Conservation (phyloP, 495 filamentous ascomycete genomes). For the Penicillium nucicola region DNA sequence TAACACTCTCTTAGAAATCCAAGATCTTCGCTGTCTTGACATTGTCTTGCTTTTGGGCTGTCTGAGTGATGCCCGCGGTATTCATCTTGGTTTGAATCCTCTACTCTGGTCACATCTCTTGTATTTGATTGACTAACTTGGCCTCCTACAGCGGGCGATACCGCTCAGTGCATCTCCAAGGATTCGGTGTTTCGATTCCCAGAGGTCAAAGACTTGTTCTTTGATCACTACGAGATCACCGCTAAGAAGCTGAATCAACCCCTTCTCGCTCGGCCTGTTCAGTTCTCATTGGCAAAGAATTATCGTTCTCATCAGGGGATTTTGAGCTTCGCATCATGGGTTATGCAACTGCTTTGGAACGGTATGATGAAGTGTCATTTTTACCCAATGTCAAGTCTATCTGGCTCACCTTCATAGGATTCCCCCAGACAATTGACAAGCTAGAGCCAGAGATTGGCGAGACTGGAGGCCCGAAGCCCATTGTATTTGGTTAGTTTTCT, state of each 20-base stretch:
- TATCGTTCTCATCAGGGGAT: constrained; percentile 47
- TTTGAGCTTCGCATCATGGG: constrained; percentile 34
- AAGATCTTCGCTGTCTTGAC: constrained; percentile 39
- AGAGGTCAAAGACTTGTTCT: constrained; percentile 39
- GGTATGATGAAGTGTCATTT: background rate
- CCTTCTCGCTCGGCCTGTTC: constrained; percentile 19
- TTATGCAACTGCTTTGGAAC: constrained; percentile 29
- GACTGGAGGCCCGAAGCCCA: constrained; percentile 34
- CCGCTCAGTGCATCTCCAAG: constrained; percentile 44
- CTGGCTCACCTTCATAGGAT: too few species aligned
- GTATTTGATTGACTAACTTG: background rate
- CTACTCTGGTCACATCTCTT: too few species aligned
- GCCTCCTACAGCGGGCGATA: constrained; percentile 34
- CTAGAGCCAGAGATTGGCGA: constrained; percentile 37
- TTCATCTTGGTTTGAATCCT: constrained; percentile 33
- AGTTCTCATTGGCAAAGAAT: constrained; percentile 33
- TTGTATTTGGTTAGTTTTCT: constrained; percentile 27
- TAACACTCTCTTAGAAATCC: constrained; percentile 30
- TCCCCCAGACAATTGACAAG: constrained; percentile 39
- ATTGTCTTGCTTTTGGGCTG: constrained; percentile 34
- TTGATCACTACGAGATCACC: constrained; percentile 23
- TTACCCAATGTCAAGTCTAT: too few species aligned
- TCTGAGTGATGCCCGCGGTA: constrained; percentile 26
- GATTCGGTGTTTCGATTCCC: constrained; percentile 42
- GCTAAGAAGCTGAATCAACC: constrained; percentile 10